Base-by-base conservation (phyloP, 1,284 basidiomycete genomes). In the Ceratobasidium sp. region DNA sequence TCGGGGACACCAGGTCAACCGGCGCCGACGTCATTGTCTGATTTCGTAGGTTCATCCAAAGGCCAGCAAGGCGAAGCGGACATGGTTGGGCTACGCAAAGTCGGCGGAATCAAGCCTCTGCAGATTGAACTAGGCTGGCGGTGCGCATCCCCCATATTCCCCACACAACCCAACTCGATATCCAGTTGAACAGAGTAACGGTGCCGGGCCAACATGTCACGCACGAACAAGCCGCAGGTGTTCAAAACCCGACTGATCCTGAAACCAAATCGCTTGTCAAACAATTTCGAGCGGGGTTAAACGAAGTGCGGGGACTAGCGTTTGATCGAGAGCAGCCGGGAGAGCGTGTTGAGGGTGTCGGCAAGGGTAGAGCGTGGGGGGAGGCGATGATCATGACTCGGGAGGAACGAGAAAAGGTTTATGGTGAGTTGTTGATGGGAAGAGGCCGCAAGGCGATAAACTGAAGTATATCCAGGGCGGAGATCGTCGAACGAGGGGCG, bases 41-140 rank as follows among this genome's bases (percentile, higher is more conserved):
- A 19, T 16, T 5, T 58, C 16, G 31, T 58, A 0, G 31, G n/a
- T 43, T 43, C 16, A 43, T 46, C 29, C 31, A 39, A 58, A n/a
- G 29, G 31, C 31, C 24, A 27, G 6, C 27, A 53, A 58, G 56
- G 27, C 9, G 22, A 11, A 58, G 27, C 6, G 27, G 24, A 11
- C 8, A 9, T 2, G 22, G 2, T 29, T 2, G 54, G 41, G 19
- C 5, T 59, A 22, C 37, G 43, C 6, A 37, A 39, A 16, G 54
- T 59, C 3, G 66, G 66, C 4, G 54, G 53, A 24, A 41, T 59
- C 14, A 53, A 71, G 66, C 56, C 66, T 37, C 54, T 71, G 54
- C 66, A 71, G 24, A 53, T 71, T n/a, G 66, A 71, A 37, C 29
- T 71, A 14, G 66, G 54, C 14, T 71, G 66, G 66, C 53, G 66